Evolutionary conservation across 331 rosid species (phyloP).

Genomic region (Rhamnella rubrinervis): DNA sequence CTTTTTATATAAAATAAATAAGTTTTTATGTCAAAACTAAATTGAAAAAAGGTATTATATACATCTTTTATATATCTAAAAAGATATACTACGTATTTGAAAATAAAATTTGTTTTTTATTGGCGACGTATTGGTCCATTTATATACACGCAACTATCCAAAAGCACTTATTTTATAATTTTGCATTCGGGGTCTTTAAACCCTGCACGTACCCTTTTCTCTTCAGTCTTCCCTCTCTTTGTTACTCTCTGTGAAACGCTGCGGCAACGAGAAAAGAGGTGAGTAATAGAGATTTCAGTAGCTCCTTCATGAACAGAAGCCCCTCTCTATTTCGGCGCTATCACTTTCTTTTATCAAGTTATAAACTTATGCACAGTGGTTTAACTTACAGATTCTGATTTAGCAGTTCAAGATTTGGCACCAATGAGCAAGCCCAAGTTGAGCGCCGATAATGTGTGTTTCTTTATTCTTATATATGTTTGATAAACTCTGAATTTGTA

Average conservation of each 20-base stretch:
- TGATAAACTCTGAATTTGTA: background rate
- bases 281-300: background rate
- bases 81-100: too few species aligned
- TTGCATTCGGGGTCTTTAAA: constrained; percentile 9
- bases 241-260: constrained; percentile 7
- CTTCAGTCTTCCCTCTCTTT: background rate
- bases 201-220: constrained; percentile 30
- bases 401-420: constrained; percentile 86
- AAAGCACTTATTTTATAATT: too few species aligned
- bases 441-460: constrained; percentile 87
- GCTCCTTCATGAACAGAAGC: background rate
- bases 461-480: background rate
- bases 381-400: background rate
- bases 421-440: constrained; percentile 96
- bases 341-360: too few species aligned
- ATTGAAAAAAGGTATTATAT: too few species aligned
- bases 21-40: too few species aligned
- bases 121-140: too few species aligned
- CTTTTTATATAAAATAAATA: too few species aligned
- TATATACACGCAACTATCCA: too few species aligned
- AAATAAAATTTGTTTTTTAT: too few species aligned
- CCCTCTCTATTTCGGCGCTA: too few species aligned
- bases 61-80: too few species aligned
- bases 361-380: too few species aligned
- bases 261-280: constrained; percentile 18